Evolutionary conservation across 2,329 filamentous ascomycete species (phyloP), one percentile per base, ranked within the genome.

Genomic region (Claviceps capensis): DNA sequence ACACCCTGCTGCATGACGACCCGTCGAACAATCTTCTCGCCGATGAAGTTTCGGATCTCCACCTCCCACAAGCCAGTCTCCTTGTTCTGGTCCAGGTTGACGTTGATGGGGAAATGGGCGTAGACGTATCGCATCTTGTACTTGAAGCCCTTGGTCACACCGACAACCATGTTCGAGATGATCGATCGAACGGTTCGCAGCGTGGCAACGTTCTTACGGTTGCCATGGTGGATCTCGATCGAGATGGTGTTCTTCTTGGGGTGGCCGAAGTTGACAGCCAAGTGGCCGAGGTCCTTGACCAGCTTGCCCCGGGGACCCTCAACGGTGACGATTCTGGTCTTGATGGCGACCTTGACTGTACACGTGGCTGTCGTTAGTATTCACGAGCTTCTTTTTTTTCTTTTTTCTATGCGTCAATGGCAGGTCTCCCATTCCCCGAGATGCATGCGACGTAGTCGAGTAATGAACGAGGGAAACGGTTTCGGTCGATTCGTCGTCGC

Each of bases 41-140:
- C 90, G 69, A 96, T 83, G 79, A 96, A 96, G 84, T 96, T 96
- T 74, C 93, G 85, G 80, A 98, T 97, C 85, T 98, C 93, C 69
- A 98, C 87, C 76, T 95, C 86, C 71, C 69, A 86, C 65, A 84
- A 75, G 63, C 84, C 90, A 59, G 88, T 93, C 78, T 97, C 93
- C 69, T 74, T 72, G 82, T 91, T 91, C 86, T 96, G 90, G 67
- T 95, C 89, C 64, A 98, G 75, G 82, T 96, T 97, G 79, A 98
- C 91, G 83, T 98, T 98, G 88, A 98, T 98, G 76, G 93, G 93
- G 72, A 98, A 98, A 85, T 98, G 93, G 72, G 93, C 93, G 75
- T 98, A 98, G 76, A 98, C 93, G 80, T 98, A 98, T 69, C 94
- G 88, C 91, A 98, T 97, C 88, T 98, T 98, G 86, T 98, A 98